phyloP scores from a whole-genome alignment of 345 rosid species.

The Arabidopsis arenosa region DNA sequence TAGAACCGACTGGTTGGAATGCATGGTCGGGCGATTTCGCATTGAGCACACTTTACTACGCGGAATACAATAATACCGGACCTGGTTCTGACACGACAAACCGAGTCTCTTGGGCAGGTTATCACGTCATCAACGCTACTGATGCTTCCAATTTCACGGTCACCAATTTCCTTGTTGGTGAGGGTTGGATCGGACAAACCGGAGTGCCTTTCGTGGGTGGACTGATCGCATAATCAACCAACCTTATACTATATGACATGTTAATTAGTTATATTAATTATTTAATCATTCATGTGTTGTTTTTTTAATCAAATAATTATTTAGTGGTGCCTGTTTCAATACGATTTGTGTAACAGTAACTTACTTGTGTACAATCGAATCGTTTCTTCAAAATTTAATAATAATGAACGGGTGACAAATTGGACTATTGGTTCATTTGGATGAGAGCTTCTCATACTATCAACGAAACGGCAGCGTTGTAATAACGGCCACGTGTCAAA shows the following conservation, averaged over 20 bases:
- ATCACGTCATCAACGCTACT: constrained; percentile 57
- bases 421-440: too few species aligned
- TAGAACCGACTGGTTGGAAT: constrained; percentile 76
- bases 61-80: constrained; percentile 71
- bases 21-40: constrained; percentile 75
- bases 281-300: constrained; percentile 34
- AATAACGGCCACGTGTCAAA: background rate
- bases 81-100: constrained; percentile 65
- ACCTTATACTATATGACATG: constrained; percentile 7
- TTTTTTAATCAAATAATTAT: constrained; percentile 29
- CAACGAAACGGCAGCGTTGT: background rate
- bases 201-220: constrained; percentile 62
- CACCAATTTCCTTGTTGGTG: constrained; percentile 62
- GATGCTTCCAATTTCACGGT: constrained; percentile 82
- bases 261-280: background rate
- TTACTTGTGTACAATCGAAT: too few species aligned
- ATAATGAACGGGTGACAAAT: too few species aligned
- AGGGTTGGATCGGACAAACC: constrained; percentile 66
- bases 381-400: too few species aligned
- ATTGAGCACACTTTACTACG: constrained; percentile 73
- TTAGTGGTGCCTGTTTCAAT: constrained; percentile 28
- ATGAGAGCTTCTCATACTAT: too few species aligned
- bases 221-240: constrained; percentile 38
- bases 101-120: constrained; percentile 83
- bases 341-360: constrained; percentile 1